These are phyloP conservation scores for Suillus clintonianus DNA, from an alignment of 768 basidiomycete species.

Conservation along the genomic window DNA sequence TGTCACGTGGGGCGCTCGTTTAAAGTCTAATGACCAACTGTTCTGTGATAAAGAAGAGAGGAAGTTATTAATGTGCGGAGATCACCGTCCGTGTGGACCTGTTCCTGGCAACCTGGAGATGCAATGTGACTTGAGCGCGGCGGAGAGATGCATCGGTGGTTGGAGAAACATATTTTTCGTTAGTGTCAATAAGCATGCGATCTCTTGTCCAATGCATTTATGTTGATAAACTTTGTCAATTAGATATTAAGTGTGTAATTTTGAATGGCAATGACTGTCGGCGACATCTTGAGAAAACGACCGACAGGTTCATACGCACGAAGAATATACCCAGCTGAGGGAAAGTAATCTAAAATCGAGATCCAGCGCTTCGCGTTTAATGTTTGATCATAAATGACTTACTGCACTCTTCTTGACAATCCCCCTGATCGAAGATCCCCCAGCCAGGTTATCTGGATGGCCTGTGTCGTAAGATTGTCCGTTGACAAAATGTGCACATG, in stretches of 20 bases:
- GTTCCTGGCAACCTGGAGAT: neutral
- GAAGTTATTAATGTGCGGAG: no score
- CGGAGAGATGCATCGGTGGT: neutral
- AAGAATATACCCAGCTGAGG: no score
- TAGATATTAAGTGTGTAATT: neutral
- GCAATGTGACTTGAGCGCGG: neutral
- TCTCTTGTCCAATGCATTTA: neutral
- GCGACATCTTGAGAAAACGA: neutral
- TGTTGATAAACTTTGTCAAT: neutral
- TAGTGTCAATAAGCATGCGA: neutral
- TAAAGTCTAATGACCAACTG: neutral
- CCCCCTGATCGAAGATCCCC: no score
- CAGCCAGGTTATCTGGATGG: no score
- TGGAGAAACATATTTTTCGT: neutral
- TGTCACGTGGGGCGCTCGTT: constrained; percentile 89
- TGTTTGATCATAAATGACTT: no score
- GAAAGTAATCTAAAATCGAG: no score
- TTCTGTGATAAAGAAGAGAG: no score
- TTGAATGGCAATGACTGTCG: no score
- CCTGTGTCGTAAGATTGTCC: no score
- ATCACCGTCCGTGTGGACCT: neutral
- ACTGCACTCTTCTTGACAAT: no score
- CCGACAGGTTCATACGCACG: neutral
- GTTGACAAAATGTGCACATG: no score
- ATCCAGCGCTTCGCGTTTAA: no score